Conservation (phyloP, 2,329 filamentous ascomycete species). For the Penicillium frequentans region DNA sequence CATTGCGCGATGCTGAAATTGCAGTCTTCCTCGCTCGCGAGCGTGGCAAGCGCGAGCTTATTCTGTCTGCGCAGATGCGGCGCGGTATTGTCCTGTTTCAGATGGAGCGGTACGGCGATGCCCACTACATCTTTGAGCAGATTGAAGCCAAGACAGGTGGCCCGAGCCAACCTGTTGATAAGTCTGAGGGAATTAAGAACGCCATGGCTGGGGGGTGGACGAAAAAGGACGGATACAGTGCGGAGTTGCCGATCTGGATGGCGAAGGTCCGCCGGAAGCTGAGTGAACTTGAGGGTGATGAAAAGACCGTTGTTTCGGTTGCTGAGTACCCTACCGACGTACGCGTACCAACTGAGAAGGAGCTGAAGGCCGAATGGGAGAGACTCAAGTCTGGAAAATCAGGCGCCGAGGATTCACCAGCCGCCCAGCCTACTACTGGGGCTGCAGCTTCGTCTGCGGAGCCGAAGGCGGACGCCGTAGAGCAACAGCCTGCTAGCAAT, state of each 20-base stretch:
- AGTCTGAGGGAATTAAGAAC: conserved; percentile 27
- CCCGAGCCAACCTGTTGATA: conserved; percentile 40
- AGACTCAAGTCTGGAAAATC: conserved; percentile 29
- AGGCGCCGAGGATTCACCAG: not conserved
- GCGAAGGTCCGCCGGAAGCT: conserved; percentile 56
- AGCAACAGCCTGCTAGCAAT: not conserved
- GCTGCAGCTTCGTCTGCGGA: not conserved
- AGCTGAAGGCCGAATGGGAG: conserved; percentile 36
- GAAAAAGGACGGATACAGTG: conserved; percentile 26
- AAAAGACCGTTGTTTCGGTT: conserved; percentile 46
- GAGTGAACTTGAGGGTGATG: conserved; percentile 52
- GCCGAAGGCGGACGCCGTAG: not conserved
- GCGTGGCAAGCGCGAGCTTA: conserved; percentile 72
- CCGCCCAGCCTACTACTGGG: not conserved
- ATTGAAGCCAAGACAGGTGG: conserved; percentile 53
- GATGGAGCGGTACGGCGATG: conserved; percentile 71
- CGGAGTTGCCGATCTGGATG: conserved; percentile 57
- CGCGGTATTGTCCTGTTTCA: conserved; percentile 73
- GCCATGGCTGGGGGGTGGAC: conserved; percentile 28
- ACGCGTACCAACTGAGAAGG: conserved; percentile 43
- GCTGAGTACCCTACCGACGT: conserved; percentile 55
- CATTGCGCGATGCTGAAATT: conserved; percentile 68
- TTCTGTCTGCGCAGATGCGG: conserved; percentile 79
- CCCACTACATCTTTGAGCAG: conserved; percentile 66
- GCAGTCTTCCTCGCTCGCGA: conserved; percentile 63